A percentile compares a stretch with the other conserved stretches of the same genome.
These are phyloP conservation scores for Candida tunisiensis DNA, from an alignment of 1,139 yeast species.

Conservation along the genomic window DNA sequence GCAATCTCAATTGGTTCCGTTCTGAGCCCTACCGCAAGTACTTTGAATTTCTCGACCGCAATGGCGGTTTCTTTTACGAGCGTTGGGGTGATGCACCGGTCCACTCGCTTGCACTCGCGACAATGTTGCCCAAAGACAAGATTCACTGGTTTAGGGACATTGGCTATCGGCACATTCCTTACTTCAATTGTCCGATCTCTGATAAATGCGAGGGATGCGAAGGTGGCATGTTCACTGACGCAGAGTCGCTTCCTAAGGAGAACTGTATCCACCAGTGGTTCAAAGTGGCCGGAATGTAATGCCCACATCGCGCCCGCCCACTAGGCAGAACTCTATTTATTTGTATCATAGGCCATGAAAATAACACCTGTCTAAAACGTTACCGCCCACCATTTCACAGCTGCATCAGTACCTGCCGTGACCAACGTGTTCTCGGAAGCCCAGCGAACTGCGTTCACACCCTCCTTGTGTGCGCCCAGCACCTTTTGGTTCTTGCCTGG, in stretches of 20 bases:
- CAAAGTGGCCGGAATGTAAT: constrained; percentile 23
- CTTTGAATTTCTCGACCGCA: constrained; percentile 43
- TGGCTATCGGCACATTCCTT: constrained; percentile 64
- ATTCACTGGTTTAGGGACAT: constrained; percentile 85
- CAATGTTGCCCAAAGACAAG: constrained; percentile 52
- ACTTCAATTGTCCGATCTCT: constrained; percentile 41
- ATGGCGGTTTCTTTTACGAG: constrained; percentile 75
- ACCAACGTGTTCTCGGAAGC: constrained; percentile 29
- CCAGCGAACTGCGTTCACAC: constrained; percentile 70
- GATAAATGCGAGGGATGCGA: constrained; percentile 26
- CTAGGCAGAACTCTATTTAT: too few species aligned
- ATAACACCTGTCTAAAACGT: too few species aligned
- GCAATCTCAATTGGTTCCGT: constrained; percentile 64
- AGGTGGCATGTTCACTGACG: constrained; percentile 29
- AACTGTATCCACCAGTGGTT: constrained; percentile 69
- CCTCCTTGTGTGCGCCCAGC: constrained; percentile 78
- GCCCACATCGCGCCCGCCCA: too few species aligned
- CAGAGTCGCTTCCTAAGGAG: constrained; percentile 33
- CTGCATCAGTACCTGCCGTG: constrained; percentile 71
- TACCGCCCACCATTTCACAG: constrained; percentile 54
- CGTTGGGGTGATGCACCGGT: constrained; percentile 94
- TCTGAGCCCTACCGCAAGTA: constrained; percentile 46
- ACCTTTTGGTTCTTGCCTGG: constrained; percentile 65
- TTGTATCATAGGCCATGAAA: too few species aligned
- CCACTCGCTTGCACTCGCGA: constrained; percentile 55